Evolutionary conservation across 129 eudicot genomes (phyloP).

Genomic region (Saposhnikovia divaricata): DNA sequence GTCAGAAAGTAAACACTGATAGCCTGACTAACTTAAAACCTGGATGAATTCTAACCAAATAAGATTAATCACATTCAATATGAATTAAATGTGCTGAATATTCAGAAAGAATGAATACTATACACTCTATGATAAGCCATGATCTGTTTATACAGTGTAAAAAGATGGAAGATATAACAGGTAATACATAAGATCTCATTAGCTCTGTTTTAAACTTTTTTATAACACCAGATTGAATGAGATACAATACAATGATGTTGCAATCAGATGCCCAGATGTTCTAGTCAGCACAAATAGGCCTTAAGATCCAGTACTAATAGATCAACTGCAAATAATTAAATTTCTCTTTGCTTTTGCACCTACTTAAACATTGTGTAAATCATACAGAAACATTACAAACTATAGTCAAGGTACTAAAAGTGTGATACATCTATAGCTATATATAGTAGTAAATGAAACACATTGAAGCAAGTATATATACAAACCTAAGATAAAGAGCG

Average conservation of each 20-base stretch:
- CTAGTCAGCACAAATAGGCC: background rate
- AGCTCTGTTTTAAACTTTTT: background rate
- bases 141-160: background rate
- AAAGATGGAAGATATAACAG: background rate
- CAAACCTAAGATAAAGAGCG: conserved; percentile 92
- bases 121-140: background rate
- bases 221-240: background rate
- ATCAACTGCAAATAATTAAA: background rate
- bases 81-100: background rate
- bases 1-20: background rate
- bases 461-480: background rate
- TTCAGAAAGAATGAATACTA: background rate
- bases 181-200: background rate
- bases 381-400: background rate
- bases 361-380: background rate
- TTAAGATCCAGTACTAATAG: background rate
- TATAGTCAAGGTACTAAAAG: background rate
- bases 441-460: background rate
- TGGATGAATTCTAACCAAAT: background rate
- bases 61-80: background rate
- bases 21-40: background rate
- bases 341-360: background rate
- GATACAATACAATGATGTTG: background rate
- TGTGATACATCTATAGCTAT: background rate
- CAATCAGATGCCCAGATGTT: background rate